Conservation (phyloP, 1,284 basidiomycete species). For the Sporisorium scitamineum region DNA sequence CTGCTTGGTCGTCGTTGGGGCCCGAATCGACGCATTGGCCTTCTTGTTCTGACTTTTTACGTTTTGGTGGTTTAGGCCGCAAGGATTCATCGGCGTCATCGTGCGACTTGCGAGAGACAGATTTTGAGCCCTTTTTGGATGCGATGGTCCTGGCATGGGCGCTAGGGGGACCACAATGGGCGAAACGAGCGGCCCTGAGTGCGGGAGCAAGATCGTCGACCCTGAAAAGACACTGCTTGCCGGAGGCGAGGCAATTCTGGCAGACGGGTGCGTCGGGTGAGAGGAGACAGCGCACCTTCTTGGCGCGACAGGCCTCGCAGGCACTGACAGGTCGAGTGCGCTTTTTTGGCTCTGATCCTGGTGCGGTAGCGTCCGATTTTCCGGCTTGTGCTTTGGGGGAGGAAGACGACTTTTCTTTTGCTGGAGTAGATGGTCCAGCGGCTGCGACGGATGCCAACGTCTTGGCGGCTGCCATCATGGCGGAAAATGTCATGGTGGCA, state of each 20-base stretch:
- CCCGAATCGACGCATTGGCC: slow-evolving; percentile 7
- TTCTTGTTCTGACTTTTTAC: slow-evolving; percentile 30
- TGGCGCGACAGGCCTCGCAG: slow-evolving; percentile 61
- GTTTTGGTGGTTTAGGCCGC: slow-evolving; percentile 26
- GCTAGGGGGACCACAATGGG: slow-evolving; percentile 53
- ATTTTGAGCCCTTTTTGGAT: slow-evolving; percentile 42
- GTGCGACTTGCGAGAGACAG: slow-evolving; percentile 24
- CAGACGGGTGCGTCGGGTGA: slow-evolving; percentile 58
- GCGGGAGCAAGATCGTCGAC: slow-evolving; percentile 62
- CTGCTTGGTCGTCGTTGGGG: slow-evolving; percentile 6
- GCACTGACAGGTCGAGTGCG: slow-evolving; percentile 62
- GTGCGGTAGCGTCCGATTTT: slow-evolving; percentile 14
- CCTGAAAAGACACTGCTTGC: slow-evolving; percentile 62
- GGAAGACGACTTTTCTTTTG: slow-evolving; percentile 9
- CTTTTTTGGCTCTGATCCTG: slow-evolving; percentile 54
- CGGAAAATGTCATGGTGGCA: slow-evolving; percentile 38
- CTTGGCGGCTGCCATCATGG: slow-evolving; percentile 55
- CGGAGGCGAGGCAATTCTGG: slow-evolving; percentile 56
- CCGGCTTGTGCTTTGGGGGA: slow-evolving; percentile 12
- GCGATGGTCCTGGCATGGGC: slow-evolving; percentile 50
- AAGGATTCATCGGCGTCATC: slow-evolving; percentile 16
- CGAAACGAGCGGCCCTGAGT: slow-evolving; percentile 57
- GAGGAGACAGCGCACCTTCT: slow-evolving; percentile 63
- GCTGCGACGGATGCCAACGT: slow-evolving; percentile 51
- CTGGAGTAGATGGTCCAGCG: slow-evolving; percentile 39